Conservation (phyloP, 805 yeast species). For the Metschnikowia anglica region DNA sequence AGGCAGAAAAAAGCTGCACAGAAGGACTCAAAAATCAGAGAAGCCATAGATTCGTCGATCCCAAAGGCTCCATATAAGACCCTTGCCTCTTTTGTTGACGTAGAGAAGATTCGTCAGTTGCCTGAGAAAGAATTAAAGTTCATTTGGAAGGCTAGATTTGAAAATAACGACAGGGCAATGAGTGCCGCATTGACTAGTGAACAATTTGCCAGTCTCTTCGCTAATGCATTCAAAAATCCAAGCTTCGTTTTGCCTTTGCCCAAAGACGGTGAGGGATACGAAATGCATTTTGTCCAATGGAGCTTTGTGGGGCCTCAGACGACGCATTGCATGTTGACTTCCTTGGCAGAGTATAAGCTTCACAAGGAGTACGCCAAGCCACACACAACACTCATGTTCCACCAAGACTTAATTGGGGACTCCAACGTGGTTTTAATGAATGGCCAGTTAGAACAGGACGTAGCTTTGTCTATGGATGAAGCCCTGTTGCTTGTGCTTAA, state of each 20-base stretch:
- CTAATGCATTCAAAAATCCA: constrained; percentile 71
- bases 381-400: constrained; percentile 87
- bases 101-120: constrained; percentile 59
- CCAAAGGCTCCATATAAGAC: constrained; percentile 62
- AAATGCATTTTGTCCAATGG: constrained; percentile 95
- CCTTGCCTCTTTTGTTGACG: constrained; percentile 66
- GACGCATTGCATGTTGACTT: constrained; percentile 84
- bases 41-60: constrained; percentile 36
- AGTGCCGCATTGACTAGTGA: constrained; percentile 60
- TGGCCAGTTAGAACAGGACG: constrained; percentile 74
- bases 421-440: constrained; percentile 79
- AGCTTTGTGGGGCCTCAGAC: constrained; percentile 79
- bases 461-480: constrained; percentile 65
- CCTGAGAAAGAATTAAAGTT: constrained; percentile 65
- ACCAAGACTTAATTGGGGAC: constrained; percentile 63
- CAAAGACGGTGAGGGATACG: constrained; percentile 55
- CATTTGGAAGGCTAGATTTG: constrained; percentile 88
- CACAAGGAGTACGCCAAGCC: constrained; percentile 93
- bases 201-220: constrained; percentile 62
- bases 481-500: constrained; percentile 75
- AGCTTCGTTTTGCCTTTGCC: constrained; percentile 90
- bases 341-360: constrained; percentile 86
- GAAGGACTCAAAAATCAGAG: constrained; percentile 28
- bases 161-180: constrained; percentile 54
- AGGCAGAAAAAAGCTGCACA: constrained; percentile 22